Evolutionary conservation across 208 protist genomes (phyloP), one percentile per base, ranked within the genome.

Genomic region (Blastocrithidia nonstop): DNA sequence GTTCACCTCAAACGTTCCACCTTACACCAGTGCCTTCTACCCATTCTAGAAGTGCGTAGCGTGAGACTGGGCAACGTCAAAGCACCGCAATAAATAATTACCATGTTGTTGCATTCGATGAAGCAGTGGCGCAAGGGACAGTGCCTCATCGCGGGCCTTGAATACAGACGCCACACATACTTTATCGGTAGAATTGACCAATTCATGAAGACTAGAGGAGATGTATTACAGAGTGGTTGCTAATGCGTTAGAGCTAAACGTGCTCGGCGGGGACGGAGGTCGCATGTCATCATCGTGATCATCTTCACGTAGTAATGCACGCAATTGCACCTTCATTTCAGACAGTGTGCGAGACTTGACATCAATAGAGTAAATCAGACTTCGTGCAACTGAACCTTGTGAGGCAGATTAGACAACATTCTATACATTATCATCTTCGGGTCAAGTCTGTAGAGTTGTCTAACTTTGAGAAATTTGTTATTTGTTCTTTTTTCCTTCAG

Each of bases 31-130:
- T 6, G 76, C 71, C 31, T 56, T 57, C 49, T 86, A 64, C 36
- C 76, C 78, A 5, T 56, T 22, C 48, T 81, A 62, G 47, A 84
- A 79, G 60, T 84, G 81, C 17, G 53, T 41, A 6, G 82, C 49
- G 36, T 90, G 76, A 6, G 60, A 44, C 50, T 74, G 22, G 17
- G 63, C 46, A 13, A 62, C 54, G 13, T 50, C 38, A 20, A 77
- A 50, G 26, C 66, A 72, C 0, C 27, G 41, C 13, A 61, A 50
- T 2, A 52, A 37, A 48, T 82, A 61, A 9, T 33, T 28, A n/a
- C 67, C 49, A 56, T 79, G 65, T 20, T 62, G 58, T 11, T 36
- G 38, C 37, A 76, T 43, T 5, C 54, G 52, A 21, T 54, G 48
- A 16, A 86, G 50, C 15, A 66, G 49, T 6, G 63, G 60, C 26